phyloP scores from a whole-genome alignment of 768 basidiomycete species.

The Tricholoma saponaceum region DNA sequence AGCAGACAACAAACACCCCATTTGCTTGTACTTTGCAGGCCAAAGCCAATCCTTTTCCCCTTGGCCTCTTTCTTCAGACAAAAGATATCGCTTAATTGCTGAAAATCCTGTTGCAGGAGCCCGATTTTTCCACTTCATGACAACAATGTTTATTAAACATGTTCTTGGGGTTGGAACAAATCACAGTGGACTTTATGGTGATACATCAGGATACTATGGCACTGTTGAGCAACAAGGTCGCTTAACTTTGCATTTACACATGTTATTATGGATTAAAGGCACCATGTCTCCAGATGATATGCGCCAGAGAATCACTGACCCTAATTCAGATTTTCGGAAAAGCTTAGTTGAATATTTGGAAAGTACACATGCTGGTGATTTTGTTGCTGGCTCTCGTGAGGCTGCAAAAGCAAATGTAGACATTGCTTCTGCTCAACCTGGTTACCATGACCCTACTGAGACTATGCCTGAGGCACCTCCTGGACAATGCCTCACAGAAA shows the following conservation, averaged over 20 bases:
- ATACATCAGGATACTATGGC: slow-evolving; percentile 20
- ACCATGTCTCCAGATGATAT: background rate
- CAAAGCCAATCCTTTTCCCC: slow-evolving; percentile 2
- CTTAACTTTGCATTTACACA: slow-evolving; percentile 27
- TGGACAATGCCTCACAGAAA: no score
- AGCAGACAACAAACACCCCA: slow-evolving; percentile 24
- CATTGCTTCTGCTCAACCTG: background rate
- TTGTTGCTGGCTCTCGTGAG: slow-evolving; percentile 3
- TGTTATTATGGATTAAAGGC: background rate
- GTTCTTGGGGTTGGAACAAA: slow-evolving; percentile 14
- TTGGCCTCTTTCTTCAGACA: slow-evolving; percentile 2
- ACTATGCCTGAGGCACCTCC: no score
- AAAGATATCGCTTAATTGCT: slow-evolving; percentile 3
- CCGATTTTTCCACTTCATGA: slow-evolving; percentile 28
- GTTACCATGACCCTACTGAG: background rate
- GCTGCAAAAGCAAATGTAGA: background rate
- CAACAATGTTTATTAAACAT: slow-evolving; percentile 21
- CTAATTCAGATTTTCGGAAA: background rate
- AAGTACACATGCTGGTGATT: background rate
- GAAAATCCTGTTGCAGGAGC: slow-evolving; percentile 25
- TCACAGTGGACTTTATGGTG: slow-evolving; percentile 22
- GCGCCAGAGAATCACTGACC: background rate
- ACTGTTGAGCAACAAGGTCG: slow-evolving; percentile 28
- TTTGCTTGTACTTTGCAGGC: slow-evolving; percentile 29
- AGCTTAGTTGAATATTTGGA: background rate